Evolutionary conservation across 169 alveolate genomes (phyloP).

Genomic region (Plasmodium sp.): DNA sequence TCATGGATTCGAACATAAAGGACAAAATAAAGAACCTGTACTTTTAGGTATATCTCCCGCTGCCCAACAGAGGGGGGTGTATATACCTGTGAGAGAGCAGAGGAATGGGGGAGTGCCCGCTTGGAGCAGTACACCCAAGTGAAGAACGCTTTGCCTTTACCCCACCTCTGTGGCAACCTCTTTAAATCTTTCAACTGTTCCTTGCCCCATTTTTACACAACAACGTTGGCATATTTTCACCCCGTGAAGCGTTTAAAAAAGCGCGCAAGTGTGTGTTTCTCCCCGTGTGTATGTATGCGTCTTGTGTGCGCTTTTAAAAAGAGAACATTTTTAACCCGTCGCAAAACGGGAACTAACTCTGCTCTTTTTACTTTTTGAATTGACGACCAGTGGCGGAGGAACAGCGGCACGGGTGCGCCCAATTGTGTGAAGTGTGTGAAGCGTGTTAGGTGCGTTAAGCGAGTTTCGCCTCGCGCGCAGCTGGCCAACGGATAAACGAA

Average conservation of each 20-base stretch:
- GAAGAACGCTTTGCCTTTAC: not conserved
- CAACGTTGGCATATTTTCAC: not conserved
- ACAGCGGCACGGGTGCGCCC: not conserved
- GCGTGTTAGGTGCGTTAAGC: not conserved
- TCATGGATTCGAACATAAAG: slow-evolving; percentile 33
- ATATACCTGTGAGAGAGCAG: not conserved
- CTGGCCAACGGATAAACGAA: not conserved
- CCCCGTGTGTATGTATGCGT: not conserved
- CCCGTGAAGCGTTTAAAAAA: not conserved
- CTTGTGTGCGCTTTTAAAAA: not conserved
- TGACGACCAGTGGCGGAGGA: not conserved
- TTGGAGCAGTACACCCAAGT: not conserved
- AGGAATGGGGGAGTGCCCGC: not conserved
- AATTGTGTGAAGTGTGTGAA: not conserved
- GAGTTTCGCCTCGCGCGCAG: not conserved
- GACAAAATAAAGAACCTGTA: slow-evolving; percentile 25
- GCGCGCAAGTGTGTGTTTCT: not conserved
- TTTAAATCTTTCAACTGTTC: not conserved
- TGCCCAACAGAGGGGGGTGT: not conserved
- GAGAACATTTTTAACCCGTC: not conserved
- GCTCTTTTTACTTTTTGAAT: not conserved
- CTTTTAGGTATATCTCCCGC: slow-evolving; percentile 19
- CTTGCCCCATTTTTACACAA: not conserved
- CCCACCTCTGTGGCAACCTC: not conserved
- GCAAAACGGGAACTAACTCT: not conserved